phyloP scores from a whole-genome alignment of 768 basidiomycete species.

The Kwoniella pini region DNA sequence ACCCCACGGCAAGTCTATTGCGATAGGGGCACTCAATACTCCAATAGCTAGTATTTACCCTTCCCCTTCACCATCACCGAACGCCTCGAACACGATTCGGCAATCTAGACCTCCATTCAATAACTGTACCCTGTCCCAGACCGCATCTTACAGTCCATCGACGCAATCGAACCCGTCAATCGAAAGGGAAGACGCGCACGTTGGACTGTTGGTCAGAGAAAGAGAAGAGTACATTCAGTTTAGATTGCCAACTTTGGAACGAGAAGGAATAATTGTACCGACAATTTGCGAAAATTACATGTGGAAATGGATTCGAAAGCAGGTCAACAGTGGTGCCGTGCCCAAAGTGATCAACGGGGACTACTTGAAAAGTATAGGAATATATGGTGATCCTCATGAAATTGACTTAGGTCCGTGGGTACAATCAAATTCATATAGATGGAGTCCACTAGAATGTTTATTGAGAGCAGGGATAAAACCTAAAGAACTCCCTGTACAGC shows the following conservation, averaged over 20 bases:
- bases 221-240: conserved; percentile 25
- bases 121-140: not conserved
- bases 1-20: not conserved
- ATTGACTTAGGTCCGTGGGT: conserved; percentile 26
- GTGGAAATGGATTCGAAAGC: conserved; percentile 23
- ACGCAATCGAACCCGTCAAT: conserved; percentile 1
- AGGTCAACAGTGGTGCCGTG: conserved; percentile 17
- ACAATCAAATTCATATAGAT: conserved; percentile 1
- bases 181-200: conserved; percentile 17
- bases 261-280: conserved; percentile 11
- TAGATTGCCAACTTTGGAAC: not conserved
- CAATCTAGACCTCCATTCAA: not conserved
- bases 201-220: conserved; percentile 32
- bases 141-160: not conserved
- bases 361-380: conserved; percentile 29
- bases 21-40: not conserved
- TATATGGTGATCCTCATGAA: conserved; percentile 12
- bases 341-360: conserved; percentile 13
- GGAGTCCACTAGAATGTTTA: conserved; percentile 32
- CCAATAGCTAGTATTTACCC: not conserved
- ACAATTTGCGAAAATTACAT: conserved; percentile 16
- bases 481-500: conserved; percentile 24
- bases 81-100: no score
- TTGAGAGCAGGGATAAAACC: conserved; percentile 32
- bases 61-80: not conserved